Evolutionary conservation across 257 asterid species (phyloP).

Genomic region (Echites panduratus): DNA sequence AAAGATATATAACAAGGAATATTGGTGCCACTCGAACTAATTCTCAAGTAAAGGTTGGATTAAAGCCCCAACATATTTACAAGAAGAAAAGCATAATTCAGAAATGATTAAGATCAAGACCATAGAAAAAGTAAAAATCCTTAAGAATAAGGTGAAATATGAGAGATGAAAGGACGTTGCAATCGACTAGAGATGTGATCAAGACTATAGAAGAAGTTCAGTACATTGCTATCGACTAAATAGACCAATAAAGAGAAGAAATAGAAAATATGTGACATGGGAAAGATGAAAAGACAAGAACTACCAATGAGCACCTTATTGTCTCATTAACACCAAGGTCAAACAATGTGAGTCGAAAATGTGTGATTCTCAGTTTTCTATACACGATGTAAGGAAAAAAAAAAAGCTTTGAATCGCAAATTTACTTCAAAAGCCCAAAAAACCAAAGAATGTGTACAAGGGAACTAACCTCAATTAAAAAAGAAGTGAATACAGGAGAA

Average conservation of each 20-base stretch:
- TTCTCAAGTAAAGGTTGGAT: neutral
- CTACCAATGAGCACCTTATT: neutral
- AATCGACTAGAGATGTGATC: too few species aligned
- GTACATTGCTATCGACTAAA: neutral
- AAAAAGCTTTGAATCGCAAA: neutral
- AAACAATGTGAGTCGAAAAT: conserved; percentile 12
- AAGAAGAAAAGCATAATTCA: neutral
- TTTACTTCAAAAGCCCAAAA: neutral
- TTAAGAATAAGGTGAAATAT: too few species aligned
- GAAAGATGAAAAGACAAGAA: neutral
- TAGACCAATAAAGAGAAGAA: neutral
- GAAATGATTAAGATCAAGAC: neutral
- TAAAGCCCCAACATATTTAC: neutral
- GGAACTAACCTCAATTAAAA: conserved; percentile 11
- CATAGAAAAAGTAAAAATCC: neutral
- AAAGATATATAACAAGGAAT: too few species aligned
- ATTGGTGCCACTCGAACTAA: too few species aligned
- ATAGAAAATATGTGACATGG: too few species aligned
- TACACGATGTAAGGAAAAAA: conserved; percentile 4
- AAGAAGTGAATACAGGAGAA: neutral
- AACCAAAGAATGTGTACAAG: conserved; percentile 14
- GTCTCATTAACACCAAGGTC: neutral
- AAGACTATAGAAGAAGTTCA: too few species aligned
- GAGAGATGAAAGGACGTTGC: too few species aligned
- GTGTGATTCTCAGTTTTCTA: neutral